A percentile compares a stretch with the other conserved stretches of the same genome.
phyloP scores from a whole-genome alignment of 176 grass and related monocot genomes.

The Rhynchospora pubera region DNA sequence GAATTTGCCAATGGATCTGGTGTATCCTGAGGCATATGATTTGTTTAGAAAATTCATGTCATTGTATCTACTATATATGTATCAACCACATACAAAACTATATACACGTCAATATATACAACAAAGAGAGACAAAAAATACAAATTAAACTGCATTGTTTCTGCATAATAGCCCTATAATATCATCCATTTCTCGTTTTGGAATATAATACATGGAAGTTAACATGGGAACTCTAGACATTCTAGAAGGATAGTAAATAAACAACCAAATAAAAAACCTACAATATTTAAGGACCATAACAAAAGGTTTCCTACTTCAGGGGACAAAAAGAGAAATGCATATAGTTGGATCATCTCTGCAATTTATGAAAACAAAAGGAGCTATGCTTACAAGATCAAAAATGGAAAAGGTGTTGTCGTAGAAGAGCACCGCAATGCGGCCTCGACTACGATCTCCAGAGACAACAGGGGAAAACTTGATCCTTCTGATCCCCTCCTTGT shows the following conservation, averaged over 20 bases:
- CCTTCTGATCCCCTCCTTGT: conserved; percentile 92
- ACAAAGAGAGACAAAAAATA: conserved; percentile 14
- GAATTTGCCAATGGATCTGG: conserved; percentile 96
- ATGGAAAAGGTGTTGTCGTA: conserved; percentile 98
- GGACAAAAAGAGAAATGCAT: background rate
- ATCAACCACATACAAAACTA: background rate
- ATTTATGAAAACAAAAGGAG: background rate
- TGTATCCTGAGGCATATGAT: conserved; percentile 67
- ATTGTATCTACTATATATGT: background rate
- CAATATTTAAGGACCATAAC: background rate
- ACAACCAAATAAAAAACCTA: background rate
- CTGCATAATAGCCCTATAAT: background rate
- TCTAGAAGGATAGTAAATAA: background rate
- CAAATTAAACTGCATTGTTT: background rate
- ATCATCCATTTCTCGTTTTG: background rate
- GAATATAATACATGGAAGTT: conserved; percentile 1
- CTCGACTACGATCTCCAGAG: conserved; percentile 76
- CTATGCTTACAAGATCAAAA: conserved; percentile 83
- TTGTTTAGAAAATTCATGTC: background rate
- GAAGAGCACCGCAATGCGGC: conserved; percentile 90
- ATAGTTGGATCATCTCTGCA: background rate
- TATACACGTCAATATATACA: background rate
- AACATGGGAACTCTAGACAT: background rate
- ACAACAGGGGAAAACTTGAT: conserved; percentile 98
- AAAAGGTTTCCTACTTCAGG: background rate